phyloP scores from a whole-genome alignment of 805 yeast genomes.

The Wickerhamiella shivajii region DNA sequence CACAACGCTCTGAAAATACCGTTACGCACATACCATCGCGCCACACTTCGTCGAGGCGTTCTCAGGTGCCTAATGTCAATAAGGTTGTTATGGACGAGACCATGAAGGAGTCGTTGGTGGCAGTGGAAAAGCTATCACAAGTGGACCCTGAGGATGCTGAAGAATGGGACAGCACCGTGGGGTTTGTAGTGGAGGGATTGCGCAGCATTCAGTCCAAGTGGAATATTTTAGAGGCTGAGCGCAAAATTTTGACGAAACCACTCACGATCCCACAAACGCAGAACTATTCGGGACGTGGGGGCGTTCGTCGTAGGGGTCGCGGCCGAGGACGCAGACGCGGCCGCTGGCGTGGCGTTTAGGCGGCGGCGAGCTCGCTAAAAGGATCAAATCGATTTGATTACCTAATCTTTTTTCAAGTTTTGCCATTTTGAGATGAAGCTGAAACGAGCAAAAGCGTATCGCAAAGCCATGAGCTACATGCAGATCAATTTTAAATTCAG shows the following conservation, averaged over 20 bases:
- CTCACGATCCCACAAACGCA: neutral
- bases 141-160: conserved; percentile 1
- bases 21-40: too few species aligned
- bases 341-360: conserved; percentile 5
- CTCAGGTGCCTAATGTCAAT: neutral
- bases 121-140: conserved; percentile 2
- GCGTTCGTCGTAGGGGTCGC: conserved; percentile 5
- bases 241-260: conserved; percentile 1
- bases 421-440: conserved; percentile 54
- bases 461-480: conserved; percentile 81
- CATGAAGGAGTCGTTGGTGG: conserved; percentile 2
- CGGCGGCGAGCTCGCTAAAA: too few species aligned
- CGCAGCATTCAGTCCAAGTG: conserved; percentile 6
- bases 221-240: conserved; percentile 8
- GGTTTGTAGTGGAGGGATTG: conserved; percentile 2
- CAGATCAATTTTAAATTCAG: conserved; percentile 80
- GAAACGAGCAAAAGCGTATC: conserved; percentile 85
- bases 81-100: conserved; percentile 8
- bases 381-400: too few species aligned
- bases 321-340: conserved; percentile 8
- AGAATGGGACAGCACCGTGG: conserved; percentile 5
- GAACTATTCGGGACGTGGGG: neutral
- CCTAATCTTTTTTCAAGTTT: too few species aligned
- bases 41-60: too few species aligned
- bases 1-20: neutral